These are phyloP conservation scores for Phytopythium delawarense DNA, from an alignment of 352 stramenopile species.

Conservation along the genomic window DNA sequence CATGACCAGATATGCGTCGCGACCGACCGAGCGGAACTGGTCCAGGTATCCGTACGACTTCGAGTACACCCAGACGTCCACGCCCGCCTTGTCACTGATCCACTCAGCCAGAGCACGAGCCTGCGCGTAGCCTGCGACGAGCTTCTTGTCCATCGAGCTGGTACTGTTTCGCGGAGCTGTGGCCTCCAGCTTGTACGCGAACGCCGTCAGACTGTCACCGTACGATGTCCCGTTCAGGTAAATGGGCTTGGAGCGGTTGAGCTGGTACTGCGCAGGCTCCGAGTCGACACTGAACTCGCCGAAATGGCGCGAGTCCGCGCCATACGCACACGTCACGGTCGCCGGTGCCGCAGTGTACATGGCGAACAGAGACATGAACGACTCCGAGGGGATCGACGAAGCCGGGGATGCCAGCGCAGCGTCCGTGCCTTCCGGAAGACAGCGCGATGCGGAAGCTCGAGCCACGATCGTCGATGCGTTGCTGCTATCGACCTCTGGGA, in stretches of 20 bases:
- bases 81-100: constrained; percentile 61
- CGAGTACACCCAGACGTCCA: constrained; percentile 72
- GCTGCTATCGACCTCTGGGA: constrained; percentile 33
- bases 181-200: constrained; percentile 65
- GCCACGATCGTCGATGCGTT: constrained; percentile 13
- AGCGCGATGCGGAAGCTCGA: constrained; percentile 26
- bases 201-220: constrained; percentile 48
- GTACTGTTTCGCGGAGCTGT: constrained; percentile 31
- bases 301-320: constrained; percentile 56
- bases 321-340: constrained; percentile 49
- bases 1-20: constrained; percentile 47
- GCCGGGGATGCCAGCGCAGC: constrained; percentile 5
- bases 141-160: constrained; percentile 24
- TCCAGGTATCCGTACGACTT: constrained; percentile 59
- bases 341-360: constrained; percentile 55
- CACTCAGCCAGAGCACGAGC: constrained; percentile 50
- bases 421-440: constrained; percentile 21
- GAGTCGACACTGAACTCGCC: constrained; percentile 67
- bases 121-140: constrained; percentile 42
- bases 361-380: constrained; percentile 68
- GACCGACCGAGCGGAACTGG: constrained; percentile 60
- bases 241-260: constrained; percentile 10
- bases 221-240: constrained; percentile 47
- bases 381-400: constrained; percentile 37
- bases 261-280: constrained; percentile 14